Base-by-base conservation (phyloP, 208 protist species). In the Leishmania aethiopica region DNA sequence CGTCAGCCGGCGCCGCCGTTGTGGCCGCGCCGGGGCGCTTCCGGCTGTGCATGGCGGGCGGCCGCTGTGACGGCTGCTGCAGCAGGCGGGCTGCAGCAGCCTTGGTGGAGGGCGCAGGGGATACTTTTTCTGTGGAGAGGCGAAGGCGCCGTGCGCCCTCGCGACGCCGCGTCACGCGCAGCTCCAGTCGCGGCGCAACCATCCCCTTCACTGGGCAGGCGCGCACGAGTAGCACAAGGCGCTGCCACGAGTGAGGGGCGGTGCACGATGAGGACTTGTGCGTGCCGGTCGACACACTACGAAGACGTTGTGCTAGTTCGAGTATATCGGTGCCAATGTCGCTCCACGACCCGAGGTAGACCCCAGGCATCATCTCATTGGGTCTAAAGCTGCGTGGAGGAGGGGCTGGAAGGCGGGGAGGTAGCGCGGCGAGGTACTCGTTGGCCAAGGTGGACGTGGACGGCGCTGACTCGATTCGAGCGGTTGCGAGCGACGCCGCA, bases 281-380 rank as follows among this genome's bases (percentile, higher is more conserved):
- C 42, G 60, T 73, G 70, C 1, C 1, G 3, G 77, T 69, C 45
- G 82, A 79, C 28, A 53, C 77, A 19, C 32, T 35, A 25, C 37
- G 22, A 47, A 94, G 42, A 3, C 81, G 75, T 3, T 69, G 69
- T 49, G 83, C 75, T 6, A 94, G 77, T 25, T 67, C 73, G 40
- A 45, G 62, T 10, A 77, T 70, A 66, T 94, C 62, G 10, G 72
- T 84, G 59, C 83, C 81, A 19, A 95, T 75, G 79, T 93, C 88
- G 15, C 79, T 79, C 40, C 79, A 66, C 40, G 84, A 84, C n/a
- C 91, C 91, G 42, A 95, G 82, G 77, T 95, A 95, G 28, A 95
- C 47, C 7, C 64, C 86, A 37, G 91, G 86, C 17, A 95, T 74
- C 67, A 95, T 92, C 55, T 91, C 86, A 66, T 91, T 80, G 5